Evolutionary conservation across 805 yeast genomes (phyloP).

Genomic region (Alloascoidea africana): DNA sequence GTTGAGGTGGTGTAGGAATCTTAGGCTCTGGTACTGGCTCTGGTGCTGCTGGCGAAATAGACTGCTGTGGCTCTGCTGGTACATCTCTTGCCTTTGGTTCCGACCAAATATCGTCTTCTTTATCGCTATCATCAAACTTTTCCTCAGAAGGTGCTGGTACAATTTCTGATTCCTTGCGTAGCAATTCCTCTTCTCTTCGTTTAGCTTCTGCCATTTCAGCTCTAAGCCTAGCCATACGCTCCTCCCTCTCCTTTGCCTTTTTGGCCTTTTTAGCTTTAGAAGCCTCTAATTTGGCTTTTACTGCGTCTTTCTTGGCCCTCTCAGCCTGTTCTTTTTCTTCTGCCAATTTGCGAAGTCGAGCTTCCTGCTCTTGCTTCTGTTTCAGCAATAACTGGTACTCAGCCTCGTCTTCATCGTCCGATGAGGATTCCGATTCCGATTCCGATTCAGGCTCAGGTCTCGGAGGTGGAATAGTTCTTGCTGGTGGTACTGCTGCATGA

Average conservation of each 20-base stretch:
- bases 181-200: conserved; percentile 38
- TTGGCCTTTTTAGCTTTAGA: conserved; percentile 9
- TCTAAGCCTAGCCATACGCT: conserved; percentile 6
- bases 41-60: conserved; percentile 17
- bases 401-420: conserved; percentile 14
- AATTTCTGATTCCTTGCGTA: conserved; percentile 5
- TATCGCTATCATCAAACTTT: conserved; percentile 12
- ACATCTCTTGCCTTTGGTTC: conserved; percentile 34
- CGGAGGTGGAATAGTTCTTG: not conserved
- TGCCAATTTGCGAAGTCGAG: conserved; percentile 10
- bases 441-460: not conserved
- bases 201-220: conserved; percentile 7
- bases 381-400: conserved; percentile 9
- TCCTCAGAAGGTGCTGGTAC: conserved; percentile 3
- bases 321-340: conserved; percentile 12
- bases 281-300: conserved; percentile 6
- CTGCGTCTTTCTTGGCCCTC: conserved; percentile 10
- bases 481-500: not conserved
- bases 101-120: conserved; percentile 19
- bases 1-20: conserved; percentile 3
- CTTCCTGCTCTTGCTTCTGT: conserved; percentile 9
- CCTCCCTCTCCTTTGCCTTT: conserved; percentile 6
- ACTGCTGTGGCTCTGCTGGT: conserved; percentile 41
- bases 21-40: not conserved
- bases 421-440: conserved; percentile 1